Percentiles rank a stretch among this genome's conserved stretches.
Conservation (phyloP, 1,139 yeast genomes). For the Geotrichum macrosporum region DNA sequence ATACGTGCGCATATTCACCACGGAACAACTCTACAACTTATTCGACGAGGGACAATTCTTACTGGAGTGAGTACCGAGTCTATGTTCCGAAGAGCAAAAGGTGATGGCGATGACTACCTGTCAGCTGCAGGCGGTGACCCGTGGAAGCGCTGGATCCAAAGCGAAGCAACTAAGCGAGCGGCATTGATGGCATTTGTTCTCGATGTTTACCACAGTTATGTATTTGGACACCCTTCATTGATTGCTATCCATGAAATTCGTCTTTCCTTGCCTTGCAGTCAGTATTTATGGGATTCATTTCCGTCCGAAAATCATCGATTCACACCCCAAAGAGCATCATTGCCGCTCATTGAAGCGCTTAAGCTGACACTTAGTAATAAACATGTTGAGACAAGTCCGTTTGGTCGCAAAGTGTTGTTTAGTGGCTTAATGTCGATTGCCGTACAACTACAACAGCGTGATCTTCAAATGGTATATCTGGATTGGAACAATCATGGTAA, state of each 20-base stretch:
- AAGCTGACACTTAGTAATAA: slow-evolving; percentile 53
- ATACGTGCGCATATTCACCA: slow-evolving; percentile 76
- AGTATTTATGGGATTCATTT: slow-evolving; percentile 64
- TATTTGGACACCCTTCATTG: slow-evolving; percentile 70
- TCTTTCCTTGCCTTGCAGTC: slow-evolving; percentile 72
- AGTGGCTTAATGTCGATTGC: slow-evolving; percentile 68
- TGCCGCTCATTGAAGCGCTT: slow-evolving; percentile 52
- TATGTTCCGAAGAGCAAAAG: slow-evolving; percentile 2
- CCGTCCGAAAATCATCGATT: slow-evolving; percentile 28
- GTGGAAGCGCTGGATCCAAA: slow-evolving; percentile 66
- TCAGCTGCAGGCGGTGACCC: slow-evolving; percentile 28
- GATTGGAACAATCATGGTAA: slow-evolving; percentile 34
- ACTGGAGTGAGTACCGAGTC: slow-evolving; percentile 14
- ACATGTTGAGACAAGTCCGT: slow-evolving; percentile 46
- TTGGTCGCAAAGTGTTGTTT: slow-evolving; percentile 62
- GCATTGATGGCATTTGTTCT: slow-evolving; percentile 76
- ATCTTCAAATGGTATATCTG: slow-evolving; percentile 50
- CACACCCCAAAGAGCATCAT: slow-evolving; percentile 31
- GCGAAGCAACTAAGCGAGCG: slow-evolving; percentile 71
- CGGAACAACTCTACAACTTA: slow-evolving; percentile 67
- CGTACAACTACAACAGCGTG: slow-evolving; percentile 72
- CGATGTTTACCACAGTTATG: slow-evolving; percentile 74
- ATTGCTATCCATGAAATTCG: slow-evolving; percentile 69
- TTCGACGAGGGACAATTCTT: slow-evolving; percentile 61
- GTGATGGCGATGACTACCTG: slow-evolving; percentile 12